Conservation (phyloP, 2,329 filamentous ascomycete genomes). For the Meredithiella fracta region DNA sequence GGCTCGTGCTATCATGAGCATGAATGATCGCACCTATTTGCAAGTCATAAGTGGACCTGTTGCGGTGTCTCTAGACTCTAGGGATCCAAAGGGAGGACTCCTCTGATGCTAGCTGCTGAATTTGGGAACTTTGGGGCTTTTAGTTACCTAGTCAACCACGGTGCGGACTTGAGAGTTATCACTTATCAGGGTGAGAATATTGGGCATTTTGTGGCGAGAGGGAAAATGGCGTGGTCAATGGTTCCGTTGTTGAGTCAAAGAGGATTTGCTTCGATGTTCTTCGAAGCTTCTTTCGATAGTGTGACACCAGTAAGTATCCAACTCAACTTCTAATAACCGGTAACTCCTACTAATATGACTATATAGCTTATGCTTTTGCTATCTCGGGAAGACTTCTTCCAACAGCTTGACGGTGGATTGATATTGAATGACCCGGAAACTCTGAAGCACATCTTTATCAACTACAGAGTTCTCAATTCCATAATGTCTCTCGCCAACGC, state of each 20-base stretch:
- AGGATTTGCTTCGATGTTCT: background rate
- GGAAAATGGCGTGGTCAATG: background rate
- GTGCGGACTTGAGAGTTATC: background rate
- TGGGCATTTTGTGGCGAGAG: background rate
- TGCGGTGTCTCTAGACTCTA: background rate
- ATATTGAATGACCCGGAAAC: no score
- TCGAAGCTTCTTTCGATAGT: background rate
- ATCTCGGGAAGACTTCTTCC: no score
- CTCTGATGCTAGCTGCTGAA: constrained; percentile 2
- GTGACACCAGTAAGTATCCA: background rate
- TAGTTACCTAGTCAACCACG: background rate
- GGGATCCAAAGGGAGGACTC: constrained; percentile 1
- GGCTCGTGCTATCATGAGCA: background rate
- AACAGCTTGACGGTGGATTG: no score
- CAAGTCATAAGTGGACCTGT: background rate
- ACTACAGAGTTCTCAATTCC: no score
- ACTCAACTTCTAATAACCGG: no score
- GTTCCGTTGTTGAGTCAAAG: background rate
- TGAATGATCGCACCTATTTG: background rate
- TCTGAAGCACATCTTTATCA: no score
- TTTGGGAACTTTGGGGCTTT: background rate
- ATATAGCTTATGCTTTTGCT: no score
- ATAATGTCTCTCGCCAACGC: no score
- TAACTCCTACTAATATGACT: no score
- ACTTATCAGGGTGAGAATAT: background rate